These are phyloP conservation scores for Candida pseudoviswanathii DNA, from an alignment of 1,139 yeast genomes.

Conservation along the genomic window DNA sequence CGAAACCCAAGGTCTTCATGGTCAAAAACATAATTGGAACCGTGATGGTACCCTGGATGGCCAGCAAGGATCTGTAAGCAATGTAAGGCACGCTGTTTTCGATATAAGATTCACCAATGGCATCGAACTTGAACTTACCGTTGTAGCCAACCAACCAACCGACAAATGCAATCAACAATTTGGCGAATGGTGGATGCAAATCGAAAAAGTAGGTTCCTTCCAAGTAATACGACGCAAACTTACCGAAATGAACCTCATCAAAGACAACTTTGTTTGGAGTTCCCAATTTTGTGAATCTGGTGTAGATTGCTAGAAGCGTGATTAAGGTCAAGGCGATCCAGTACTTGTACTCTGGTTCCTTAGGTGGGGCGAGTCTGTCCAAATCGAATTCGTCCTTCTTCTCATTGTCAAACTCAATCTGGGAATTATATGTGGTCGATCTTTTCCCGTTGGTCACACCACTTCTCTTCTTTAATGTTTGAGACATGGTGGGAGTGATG, in stretches of 20 bases:
- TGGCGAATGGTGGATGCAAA: slow-evolving; percentile 97
- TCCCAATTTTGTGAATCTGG: slow-evolving; percentile 72
- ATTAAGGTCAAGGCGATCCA: slow-evolving; percentile 47
- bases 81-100: slow-evolving; percentile 82
- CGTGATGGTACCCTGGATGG: slow-evolving; percentile 78
- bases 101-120: slow-evolving; percentile 82
- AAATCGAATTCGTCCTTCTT: slow-evolving; percentile 7
- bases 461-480: slow-evolving; percentile 28
- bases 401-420: slow-evolving; percentile 8
- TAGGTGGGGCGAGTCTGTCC: slow-evolving; percentile 9
- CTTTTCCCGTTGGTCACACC: slow-evolving; percentile 15
- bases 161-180: slow-evolving; percentile 83
- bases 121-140: slow-evolving; percentile 88
- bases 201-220: slow-evolving; percentile 90
- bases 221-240: slow-evolving; percentile 86
- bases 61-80: slow-evolving; percentile 82
- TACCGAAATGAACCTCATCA: slow-evolving; percentile 98
- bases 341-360: slow-evolving; percentile 39
- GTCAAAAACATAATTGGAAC: slow-evolving; percentile 83
- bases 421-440: slow-evolving; percentile 9
- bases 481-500: slow-evolving; percentile 12
- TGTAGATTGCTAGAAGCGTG: slow-evolving; percentile 65
- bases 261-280: slow-evolving; percentile 89
- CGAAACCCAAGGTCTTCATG: slow-evolving; percentile 79
- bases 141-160: slow-evolving; percentile 90